Conservation (phyloP, 768 basidiomycete species). For the Trichaptum fuscoviolaceum region DNA sequence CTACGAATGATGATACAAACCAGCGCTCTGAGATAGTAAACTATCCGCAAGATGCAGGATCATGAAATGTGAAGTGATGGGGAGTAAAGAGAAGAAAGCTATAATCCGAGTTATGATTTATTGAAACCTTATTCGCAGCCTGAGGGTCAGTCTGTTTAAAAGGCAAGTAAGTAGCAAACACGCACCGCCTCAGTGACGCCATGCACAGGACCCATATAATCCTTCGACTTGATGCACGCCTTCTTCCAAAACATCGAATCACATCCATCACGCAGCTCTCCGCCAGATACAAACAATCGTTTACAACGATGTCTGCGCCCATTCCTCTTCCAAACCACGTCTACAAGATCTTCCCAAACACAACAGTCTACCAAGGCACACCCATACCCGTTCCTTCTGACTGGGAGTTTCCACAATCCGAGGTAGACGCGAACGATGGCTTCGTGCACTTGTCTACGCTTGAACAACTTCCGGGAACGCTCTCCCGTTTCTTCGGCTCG, state of each 20-base stretch:
- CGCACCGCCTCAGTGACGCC: neutral
- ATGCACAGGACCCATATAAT: too few relatives aligned
- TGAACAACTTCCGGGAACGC: conserved; percentile 31
- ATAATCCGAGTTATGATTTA: too few relatives aligned
- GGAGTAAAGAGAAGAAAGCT: too few relatives aligned
- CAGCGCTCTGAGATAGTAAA: too few relatives aligned
- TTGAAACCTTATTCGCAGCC: too few relatives aligned
- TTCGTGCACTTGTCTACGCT: conserved; percentile 44
- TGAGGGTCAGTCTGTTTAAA: neutral
- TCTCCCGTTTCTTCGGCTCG: conserved; percentile 33
- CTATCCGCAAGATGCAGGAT: too few relatives aligned
- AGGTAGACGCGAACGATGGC: conserved; percentile 36
- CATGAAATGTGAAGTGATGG: too few relatives aligned
- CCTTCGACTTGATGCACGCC: neutral
- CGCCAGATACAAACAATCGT: neutral
- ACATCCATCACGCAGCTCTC: neutral
- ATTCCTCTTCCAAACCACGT: conserved; percentile 22
- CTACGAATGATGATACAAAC: too few relatives aligned
- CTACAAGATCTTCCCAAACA: conserved; percentile 33
- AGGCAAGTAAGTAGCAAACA: neutral
- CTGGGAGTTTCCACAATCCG: conserved; percentile 29
- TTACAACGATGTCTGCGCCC: conserved; percentile 4
- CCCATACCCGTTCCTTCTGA: conserved; percentile 30
- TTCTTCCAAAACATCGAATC: too few relatives aligned
- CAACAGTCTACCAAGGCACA: conserved; percentile 15